Percentiles rank a stretch among this genome's conserved stretches.
phyloP scores from a whole-genome alignment of 345 rosid species.

The Xanthoceras sorbifolium region DNA sequence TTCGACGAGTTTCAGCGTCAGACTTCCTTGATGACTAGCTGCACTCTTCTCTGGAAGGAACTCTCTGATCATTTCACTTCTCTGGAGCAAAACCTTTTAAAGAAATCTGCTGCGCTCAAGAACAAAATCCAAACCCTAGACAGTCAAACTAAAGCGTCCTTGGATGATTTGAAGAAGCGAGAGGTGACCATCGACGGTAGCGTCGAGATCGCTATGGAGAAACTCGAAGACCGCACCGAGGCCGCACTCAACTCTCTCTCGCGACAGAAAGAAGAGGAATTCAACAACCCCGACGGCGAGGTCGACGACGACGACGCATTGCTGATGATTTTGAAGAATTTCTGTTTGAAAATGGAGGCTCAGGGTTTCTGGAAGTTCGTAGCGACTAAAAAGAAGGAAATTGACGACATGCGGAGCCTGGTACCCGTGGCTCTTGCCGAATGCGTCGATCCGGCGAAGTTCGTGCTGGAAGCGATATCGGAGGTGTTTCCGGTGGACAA shows the following conservation, averaged over 20 bases:
- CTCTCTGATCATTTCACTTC: constrained; percentile 96
- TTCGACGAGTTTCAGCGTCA: constrained; percentile 97
- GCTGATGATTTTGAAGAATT: constrained; percentile 43
- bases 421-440: constrained; percentile 70
- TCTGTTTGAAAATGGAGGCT: constrained; percentile 74
- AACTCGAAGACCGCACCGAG: constrained; percentile 61
- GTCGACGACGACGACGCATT: constrained; percentile 83
- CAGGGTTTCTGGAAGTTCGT: constrained; percentile 80
- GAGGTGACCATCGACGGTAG: constrained; percentile 88
- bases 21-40: constrained; percentile 93
- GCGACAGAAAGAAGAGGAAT: constrained; percentile 35
- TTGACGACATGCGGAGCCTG: constrained; percentile 59
- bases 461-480: constrained; percentile 81
- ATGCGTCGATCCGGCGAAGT: constrained; percentile 89
- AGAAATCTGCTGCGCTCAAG: constrained; percentile 81
- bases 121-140: constrained; percentile 74
- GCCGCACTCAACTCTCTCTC: constrained; percentile 20
- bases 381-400: constrained; percentile 72
- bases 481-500: constrained; percentile 92
- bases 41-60: constrained; percentile 96
- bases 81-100: constrained; percentile 70
- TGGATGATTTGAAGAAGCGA: constrained; percentile 70
- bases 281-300: constrained; percentile 55
- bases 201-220: constrained; percentile 69
- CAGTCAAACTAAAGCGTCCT: constrained; percentile 67